Evolutionary conservation across 1,284 basidiomycete genomes (phyloP).

Genomic region (Vanrija sp.): DNA sequence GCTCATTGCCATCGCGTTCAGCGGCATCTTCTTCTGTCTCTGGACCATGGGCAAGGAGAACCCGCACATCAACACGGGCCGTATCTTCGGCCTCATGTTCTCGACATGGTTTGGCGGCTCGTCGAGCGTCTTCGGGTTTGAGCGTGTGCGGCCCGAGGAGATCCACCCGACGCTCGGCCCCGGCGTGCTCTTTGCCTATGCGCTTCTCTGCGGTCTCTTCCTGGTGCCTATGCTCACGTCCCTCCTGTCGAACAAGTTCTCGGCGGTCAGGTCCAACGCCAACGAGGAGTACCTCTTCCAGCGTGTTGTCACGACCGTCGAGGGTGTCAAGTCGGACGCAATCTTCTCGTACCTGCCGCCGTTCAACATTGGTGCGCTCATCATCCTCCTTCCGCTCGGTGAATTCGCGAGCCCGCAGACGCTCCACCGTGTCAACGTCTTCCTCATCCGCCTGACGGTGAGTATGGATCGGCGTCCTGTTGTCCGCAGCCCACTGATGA

Average conservation of each 20-base stretch:
- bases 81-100: conserved; percentile 60
- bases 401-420: conserved; percentile 66
- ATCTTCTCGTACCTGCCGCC: conserved; percentile 88
- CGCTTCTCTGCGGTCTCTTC: conserved; percentile 51
- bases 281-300: conserved; percentile 84
- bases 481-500: conserved; percentile 27
- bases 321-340: conserved; percentile 83
- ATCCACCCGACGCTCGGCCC: conserved; percentile 76
- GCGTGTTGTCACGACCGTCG: conserved; percentile 77
- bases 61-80: conserved; percentile 22
- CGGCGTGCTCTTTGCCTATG: conserved; percentile 76
- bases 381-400: conserved; percentile 70
- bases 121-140: conserved; percentile 27
- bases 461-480: conserved; percentile 30
- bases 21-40: conserved; percentile 76
- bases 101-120: conserved; percentile 48
- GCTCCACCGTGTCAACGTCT: conserved; percentile 74
- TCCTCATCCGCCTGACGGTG: conserved; percentile 68
- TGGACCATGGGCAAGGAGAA: conserved; percentile 65
- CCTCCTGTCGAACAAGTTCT: conserved; percentile 78
- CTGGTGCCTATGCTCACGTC: conserved; percentile 70
- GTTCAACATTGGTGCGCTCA: conserved; percentile 57
- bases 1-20: conserved; percentile 65
- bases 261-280: conserved; percentile 75
- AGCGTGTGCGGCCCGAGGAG: conserved; percentile 39